Evolutionary conservation across 768 basidiomycete genomes (phyloP).

Genomic region (Leccinum pellstonianum): DNA sequence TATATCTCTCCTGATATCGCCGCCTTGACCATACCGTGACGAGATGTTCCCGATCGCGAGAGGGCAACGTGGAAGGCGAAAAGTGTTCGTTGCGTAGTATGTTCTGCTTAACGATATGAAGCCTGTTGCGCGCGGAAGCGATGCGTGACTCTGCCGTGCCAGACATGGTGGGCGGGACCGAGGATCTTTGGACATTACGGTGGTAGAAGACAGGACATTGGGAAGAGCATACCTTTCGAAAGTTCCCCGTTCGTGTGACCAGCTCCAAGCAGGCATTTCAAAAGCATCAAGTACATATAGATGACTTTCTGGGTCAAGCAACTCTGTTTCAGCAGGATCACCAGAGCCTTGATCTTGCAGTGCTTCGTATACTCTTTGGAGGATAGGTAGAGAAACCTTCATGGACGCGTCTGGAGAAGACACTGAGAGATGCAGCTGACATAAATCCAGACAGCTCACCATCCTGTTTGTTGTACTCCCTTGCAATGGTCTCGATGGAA

Average conservation of each 20-base stretch:
- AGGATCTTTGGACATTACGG: constrained; percentile 36
- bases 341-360: constrained; percentile 64
- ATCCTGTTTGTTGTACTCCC: constrained; percentile 89
- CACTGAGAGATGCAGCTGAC: not conserved
- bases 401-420: constrained; percentile 64
- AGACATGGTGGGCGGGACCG: constrained; percentile 61
- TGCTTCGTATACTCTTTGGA: constrained; percentile 70
- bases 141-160: constrained; percentile 84
- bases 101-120: constrained; percentile 90
- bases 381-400: constrained; percentile 71
- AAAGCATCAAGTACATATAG: constrained; percentile 85
- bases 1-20: constrained; percentile 10
- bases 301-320: constrained; percentile 78
- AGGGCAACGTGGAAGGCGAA: constrained; percentile 90
- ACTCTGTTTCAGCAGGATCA: constrained; percentile 50
- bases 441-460: constrained; percentile 41
- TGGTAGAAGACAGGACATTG: not conserved
- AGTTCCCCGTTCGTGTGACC: constrained; percentile 80
- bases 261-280: constrained; percentile 94
- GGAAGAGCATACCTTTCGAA: constrained; percentile 72
- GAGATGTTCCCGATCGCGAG: constrained; percentile 80
- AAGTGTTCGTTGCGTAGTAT: constrained; percentile 96
- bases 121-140: constrained; percentile 74
- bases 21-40: constrained; percentile 64
- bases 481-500: constrained; percentile 76